Evolutionary conservation across 1,284 basidiomycete genomes (phyloP), one percentile per base, ranked within the genome.

Genomic region (Puccinia novopanici): DNA sequence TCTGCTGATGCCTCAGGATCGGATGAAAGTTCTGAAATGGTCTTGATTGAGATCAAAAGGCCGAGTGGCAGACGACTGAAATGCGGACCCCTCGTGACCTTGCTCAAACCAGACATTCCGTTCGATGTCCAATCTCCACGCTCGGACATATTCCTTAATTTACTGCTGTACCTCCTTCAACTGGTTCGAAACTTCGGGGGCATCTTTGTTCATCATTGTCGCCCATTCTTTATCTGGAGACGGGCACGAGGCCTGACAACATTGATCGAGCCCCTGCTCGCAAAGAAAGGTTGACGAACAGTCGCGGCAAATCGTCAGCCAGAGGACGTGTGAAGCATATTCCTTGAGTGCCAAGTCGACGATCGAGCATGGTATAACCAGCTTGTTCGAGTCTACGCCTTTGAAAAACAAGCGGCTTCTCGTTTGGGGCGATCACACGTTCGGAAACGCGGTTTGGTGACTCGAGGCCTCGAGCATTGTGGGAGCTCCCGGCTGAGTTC

Each of bases 341-440:
- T 73, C 70, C 67, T 80, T 70, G 45, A 80, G 37, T 22, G 42
- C 78, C n/a, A 72, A 57, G 13, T 80, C 78, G n/a, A 80, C 67
- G 48, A n/a, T n/a, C n/a, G n/a, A n/a, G n/a, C n/a, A n/a, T n/a
- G n/a, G n/a, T n/a, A n/a, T n/a, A n/a, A n/a, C n/a, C n/a, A n/a
- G n/a, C n/a, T n/a, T n/a, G n/a, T n/a, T n/a, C n/a, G n/a, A n/a
- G n/a, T n/a, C n/a, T n/a, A n/a, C n/a, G n/a, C n/a, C n/a, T n/a
- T n/a, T n/a, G n/a, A n/a, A n/a, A n/a, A n/a, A n/a, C n/a, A n/a
- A n/a, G n/a, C n/a, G n/a, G n/a, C n/a, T n/a, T n/a, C n/a, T n/a
- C n/a, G n/a, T n/a, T n/a, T n/a, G n/a, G n/a, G n/a, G n/a, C n/a
- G n/a, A n/a, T n/a, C n/a, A n/a, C n/a, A n/a, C n/a, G n/a, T n/a